These are phyloP conservation scores for Forsythia viridissima DNA, from an alignment of 257 asterid species.

Conservation along the genomic window DNA sequence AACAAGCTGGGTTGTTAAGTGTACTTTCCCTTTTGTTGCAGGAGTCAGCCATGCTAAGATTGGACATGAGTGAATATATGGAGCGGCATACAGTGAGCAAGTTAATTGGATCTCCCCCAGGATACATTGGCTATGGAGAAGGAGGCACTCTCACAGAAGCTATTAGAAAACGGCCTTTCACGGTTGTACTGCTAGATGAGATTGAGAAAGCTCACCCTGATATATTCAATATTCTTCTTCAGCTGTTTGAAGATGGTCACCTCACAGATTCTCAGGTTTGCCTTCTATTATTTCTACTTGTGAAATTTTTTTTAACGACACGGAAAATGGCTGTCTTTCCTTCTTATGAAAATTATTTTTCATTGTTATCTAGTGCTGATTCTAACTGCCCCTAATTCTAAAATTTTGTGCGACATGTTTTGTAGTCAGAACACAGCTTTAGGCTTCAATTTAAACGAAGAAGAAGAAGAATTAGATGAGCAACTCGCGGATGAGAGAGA, in stretches of 20 bases:
- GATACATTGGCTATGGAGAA: constrained; percentile 92
- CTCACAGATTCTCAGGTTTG: constrained; percentile 96
- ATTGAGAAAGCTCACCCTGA: constrained; percentile 98
- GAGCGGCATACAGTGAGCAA: constrained; percentile 98
- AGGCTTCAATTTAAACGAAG: too few species aligned
- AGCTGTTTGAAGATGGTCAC: constrained; percentile 96
- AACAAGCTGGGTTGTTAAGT: constrained; percentile 21
- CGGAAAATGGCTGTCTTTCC: neutral
- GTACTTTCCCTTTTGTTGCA: constrained; percentile 29
- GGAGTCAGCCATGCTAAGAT: constrained; percentile 93
- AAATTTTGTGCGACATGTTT: constrained; percentile 32
- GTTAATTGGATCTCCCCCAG: constrained; percentile 99
- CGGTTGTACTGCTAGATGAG: constrained; percentile 91
- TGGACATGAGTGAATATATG: constrained; percentile 99
- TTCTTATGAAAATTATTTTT: neutral
- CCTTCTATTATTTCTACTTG: constrained; percentile 13
- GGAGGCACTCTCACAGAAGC: constrained; percentile 98
- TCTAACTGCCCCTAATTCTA: constrained; percentile 8
- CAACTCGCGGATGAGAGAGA: too few species aligned
- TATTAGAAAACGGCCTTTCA: constrained; percentile 84
- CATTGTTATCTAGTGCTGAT: constrained; percentile 5
- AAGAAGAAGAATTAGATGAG: too few species aligned
- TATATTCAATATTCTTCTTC: constrained; percentile 91
- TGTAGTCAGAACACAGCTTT: too few species aligned
- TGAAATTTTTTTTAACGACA: constrained; percentile 5